These are phyloP conservation scores for Rhizophagus clarus DNA, from an alignment of 192 early-diverging fungal species.

Conservation along the genomic window DNA sequence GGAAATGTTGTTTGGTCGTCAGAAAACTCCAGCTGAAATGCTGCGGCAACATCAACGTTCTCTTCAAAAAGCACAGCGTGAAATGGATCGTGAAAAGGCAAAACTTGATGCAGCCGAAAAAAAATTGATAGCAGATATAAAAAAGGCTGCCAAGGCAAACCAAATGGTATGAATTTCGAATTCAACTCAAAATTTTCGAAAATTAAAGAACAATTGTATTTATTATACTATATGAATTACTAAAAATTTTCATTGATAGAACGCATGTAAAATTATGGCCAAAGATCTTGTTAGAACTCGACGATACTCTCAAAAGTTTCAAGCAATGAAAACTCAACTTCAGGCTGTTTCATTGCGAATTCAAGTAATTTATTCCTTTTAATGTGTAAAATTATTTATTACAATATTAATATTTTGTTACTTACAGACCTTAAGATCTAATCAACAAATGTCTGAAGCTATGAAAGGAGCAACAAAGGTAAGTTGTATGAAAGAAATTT, in stretches of 20 bases:
- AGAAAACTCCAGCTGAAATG: slow-evolving; percentile 87
- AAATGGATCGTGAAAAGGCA: slow-evolving; percentile 85
- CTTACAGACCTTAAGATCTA: slow-evolving; percentile 83
- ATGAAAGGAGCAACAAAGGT: slow-evolving; percentile 92
- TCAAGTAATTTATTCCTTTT: slow-evolving; percentile 61
- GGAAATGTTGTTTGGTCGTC: slow-evolving; percentile 75
- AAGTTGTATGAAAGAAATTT: slow-evolving; percentile 8
- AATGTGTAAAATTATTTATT: not conserved
- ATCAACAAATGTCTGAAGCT: slow-evolving; percentile 94
- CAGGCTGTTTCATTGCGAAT: slow-evolving; percentile 88
- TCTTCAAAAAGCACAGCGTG: slow-evolving; percentile 84
- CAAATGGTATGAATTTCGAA: slow-evolving; percentile 70
- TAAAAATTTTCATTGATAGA: slow-evolving; percentile 41
- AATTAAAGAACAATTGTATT: too few species aligned
- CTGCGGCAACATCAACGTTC: slow-evolving; percentile 90
- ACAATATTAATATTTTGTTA: not conserved
- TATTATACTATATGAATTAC: too few species aligned
- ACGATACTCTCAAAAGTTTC: slow-evolving; percentile 93
- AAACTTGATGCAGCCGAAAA: slow-evolving; percentile 96
- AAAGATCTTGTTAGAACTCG: slow-evolving; percentile 96
- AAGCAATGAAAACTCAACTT: slow-evolving; percentile 92
- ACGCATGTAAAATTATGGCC: slow-evolving; percentile 94
- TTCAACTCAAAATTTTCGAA: too few species aligned
- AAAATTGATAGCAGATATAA: slow-evolving; percentile 92
- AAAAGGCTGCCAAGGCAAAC: slow-evolving; percentile 85